phyloP scores from a whole-genome alignment of 2,329 filamentous ascomycete species.

The Epichloe bromicola region DNA sequence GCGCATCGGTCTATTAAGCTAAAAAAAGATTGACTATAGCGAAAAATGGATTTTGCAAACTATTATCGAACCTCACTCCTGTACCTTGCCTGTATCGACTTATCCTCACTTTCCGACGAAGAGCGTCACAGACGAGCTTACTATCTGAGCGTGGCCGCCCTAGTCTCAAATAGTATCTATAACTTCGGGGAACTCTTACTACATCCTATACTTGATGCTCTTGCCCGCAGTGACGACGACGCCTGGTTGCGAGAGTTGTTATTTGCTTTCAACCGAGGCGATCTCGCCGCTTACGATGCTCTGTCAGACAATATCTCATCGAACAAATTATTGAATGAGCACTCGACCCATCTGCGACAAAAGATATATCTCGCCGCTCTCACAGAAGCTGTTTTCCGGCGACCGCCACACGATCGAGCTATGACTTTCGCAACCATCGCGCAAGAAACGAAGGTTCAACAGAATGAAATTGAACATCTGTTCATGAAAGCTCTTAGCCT shows the following conservation, averaged over 20 bases:
- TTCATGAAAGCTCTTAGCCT: slow-evolving; percentile 98
- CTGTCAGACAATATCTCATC: slow-evolving; percentile 70
- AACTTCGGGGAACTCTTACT: slow-evolving; percentile 98
- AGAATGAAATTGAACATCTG: slow-evolving; percentile 89
- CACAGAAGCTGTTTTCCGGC: slow-evolving; percentile 91
- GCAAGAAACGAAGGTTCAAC: slow-evolving; percentile 80
- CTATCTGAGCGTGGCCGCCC: slow-evolving; percentile 80
- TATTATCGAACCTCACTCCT: slow-evolving; percentile 97
- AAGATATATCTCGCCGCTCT: slow-evolving; percentile 96
- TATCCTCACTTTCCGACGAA: slow-evolving; percentile 56
- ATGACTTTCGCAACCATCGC: slow-evolving; percentile 87
- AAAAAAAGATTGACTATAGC: slow-evolving; percentile 14
- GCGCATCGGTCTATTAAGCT: too few relatives aligned
- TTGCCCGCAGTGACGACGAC: slow-evolving; percentile 56
- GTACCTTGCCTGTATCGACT: slow-evolving; percentile 90
- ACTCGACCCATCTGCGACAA: slow-evolving; percentile 77
- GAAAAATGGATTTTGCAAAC: slow-evolving; percentile 82
- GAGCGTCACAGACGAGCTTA: slow-evolving; percentile 79
- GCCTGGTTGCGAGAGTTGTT: slow-evolving; percentile 91
- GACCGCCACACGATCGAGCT: slow-evolving; percentile 86
- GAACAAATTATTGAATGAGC: slow-evolving; percentile 65
- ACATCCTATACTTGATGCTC: slow-evolving; percentile 84
- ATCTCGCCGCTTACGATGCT: slow-evolving; percentile 74
- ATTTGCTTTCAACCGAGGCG: slow-evolving; percentile 93
- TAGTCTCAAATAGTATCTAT: slow-evolving; percentile 93